Evolutionary conservation across 179 eudicot genomes (phyloP), one percentile per base, ranked within the genome.

Genomic region (Silene noctiflora): DNA sequence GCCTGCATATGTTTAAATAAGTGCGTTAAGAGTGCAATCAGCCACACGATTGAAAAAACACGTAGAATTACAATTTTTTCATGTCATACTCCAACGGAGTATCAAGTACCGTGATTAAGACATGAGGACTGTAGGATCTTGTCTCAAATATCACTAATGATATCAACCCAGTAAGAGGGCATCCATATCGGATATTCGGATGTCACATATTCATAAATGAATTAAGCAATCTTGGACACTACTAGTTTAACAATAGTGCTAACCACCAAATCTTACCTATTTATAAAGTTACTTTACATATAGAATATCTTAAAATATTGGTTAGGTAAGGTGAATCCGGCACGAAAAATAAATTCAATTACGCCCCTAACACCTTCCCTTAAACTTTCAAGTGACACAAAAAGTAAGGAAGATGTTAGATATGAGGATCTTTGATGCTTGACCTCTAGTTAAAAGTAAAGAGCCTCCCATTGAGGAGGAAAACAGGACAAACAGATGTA

Each of bases 1-100:
- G 82, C 87, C 98, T 94, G 91, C 82, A 82, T 20, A 62, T 9
- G 2, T 3, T 65, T 42, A 21, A 22, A 39, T 1, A 13, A 22
- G 2, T 17, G 31, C 46, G 61, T 16, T 24, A 46, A 63, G 7
- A 4, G 27, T 71, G 11, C 20, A 62, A 33, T 65, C 76, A 71
- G 27, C 25, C 53, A 20, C 14, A 27, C n/a, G 39, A 75, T 6
- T 4, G 42, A 39, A 21, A 27, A 53, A 64, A 27, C 7, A 27
- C n/a, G 25, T 11, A 22, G 11, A 33, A 58, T 12, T 6, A 7
- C 12, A 4, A 4, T 19, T 0, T 66, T 31, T 35, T 35, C 0
- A 35, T 35, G 42, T 35, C 2, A 35, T 6, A 35, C 42, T 35
- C 42, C 8, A 35, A 6, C 8, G 42, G 8, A 5, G 42, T 35